Conservation (phyloP, 306 rosid genomes). For the Leucaena leucocephala region DNA sequence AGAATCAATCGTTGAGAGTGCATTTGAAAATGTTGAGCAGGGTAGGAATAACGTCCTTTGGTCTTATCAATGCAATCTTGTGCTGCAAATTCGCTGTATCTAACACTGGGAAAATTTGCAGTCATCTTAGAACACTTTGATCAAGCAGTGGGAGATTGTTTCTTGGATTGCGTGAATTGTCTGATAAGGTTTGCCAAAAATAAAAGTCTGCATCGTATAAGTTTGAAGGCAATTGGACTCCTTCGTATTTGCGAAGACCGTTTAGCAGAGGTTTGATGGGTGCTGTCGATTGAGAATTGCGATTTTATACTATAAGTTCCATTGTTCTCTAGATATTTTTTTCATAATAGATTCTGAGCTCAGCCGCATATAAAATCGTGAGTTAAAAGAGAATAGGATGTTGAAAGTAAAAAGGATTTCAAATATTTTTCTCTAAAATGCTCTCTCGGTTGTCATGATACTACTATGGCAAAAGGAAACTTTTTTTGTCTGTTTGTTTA, state of each 20-base stretch:
- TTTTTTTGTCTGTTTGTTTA: not conserved
- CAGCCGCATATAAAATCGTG: not conserved
- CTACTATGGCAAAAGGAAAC: slow-evolving; percentile 8
- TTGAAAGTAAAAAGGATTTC: slow-evolving; percentile 11
- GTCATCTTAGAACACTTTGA: slow-evolving; percentile 98
- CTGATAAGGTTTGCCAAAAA: slow-evolving; percentile 93
- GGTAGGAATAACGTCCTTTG: slow-evolving; percentile 53
- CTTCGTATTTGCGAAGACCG: slow-evolving; percentile 98
- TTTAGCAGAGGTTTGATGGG: slow-evolving; percentile 90
- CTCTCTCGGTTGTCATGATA: not conserved
- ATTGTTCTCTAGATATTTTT: not conserved
- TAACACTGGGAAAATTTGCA: slow-evolving; percentile 64
- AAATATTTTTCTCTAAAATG: slow-evolving; percentile 12
- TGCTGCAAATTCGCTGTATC: slow-evolving; percentile 42
- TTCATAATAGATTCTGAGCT: not conserved
- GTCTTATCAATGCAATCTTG: slow-evolving; percentile 26
- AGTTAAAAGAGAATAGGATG: slow-evolving; percentile 13
- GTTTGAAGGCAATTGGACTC: slow-evolving; percentile 99
- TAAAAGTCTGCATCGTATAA: slow-evolving; percentile 83
- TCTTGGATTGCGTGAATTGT: slow-evolving; percentile 97
- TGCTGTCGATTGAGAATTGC: slow-evolving; percentile 32
- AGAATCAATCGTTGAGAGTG: slow-evolving; percentile 94
- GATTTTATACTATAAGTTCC: not conserved
- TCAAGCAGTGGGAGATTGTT: slow-evolving; percentile 97
- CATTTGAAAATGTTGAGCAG: slow-evolving; percentile 98